A percentile compares a stretch with the other conserved stretches of the same genome.
phyloP scores from a whole-genome alignment of 129 eudicot genomes.

The Kitagawia praeruptora region DNA sequence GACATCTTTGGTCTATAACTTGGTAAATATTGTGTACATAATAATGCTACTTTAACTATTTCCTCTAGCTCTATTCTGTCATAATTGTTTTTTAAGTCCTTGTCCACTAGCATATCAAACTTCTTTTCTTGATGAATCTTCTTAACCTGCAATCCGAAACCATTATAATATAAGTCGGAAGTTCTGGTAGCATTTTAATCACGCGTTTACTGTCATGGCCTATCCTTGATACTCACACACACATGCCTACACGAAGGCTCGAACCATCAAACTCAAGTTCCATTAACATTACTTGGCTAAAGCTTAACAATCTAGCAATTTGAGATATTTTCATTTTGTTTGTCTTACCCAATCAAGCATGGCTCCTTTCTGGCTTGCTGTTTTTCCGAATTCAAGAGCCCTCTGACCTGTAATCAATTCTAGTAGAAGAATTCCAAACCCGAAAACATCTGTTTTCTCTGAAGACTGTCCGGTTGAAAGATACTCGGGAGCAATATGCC shows the following conservation, averaged over 20 bases:
- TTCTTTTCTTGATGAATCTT: conserved; percentile 75
- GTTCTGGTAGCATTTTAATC: background rate
- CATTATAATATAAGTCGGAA: background rate
- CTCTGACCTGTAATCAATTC: conserved; percentile 80
- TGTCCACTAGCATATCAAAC: conserved; percentile 77
- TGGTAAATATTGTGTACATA: conserved; percentile 68
- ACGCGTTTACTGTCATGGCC: no score
- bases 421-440: conserved; percentile 79
- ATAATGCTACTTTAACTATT: conserved; percentile 70
- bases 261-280: background rate
- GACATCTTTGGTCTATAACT: conserved; percentile 87
- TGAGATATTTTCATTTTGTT: background rate
- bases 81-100: conserved; percentile 51
- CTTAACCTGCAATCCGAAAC: conserved; percentile 39
- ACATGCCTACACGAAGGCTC: no score
- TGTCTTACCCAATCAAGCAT: conserved; percentile 83
- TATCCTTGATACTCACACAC: background rate
- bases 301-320: background rate
- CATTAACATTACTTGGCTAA: no score
- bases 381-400: conserved; percentile 84
- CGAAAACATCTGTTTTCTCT: conserved; percentile 93
- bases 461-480: conserved; percentile 96
- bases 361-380: conserved; percentile 87
- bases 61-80: conserved; percentile 77
- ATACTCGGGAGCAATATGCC: conserved; percentile 95